These are phyloP conservation scores for Monosporascus ibericus DNA, from an alignment of 2,329 filamentous ascomycete species.

Conservation along the genomic window DNA sequence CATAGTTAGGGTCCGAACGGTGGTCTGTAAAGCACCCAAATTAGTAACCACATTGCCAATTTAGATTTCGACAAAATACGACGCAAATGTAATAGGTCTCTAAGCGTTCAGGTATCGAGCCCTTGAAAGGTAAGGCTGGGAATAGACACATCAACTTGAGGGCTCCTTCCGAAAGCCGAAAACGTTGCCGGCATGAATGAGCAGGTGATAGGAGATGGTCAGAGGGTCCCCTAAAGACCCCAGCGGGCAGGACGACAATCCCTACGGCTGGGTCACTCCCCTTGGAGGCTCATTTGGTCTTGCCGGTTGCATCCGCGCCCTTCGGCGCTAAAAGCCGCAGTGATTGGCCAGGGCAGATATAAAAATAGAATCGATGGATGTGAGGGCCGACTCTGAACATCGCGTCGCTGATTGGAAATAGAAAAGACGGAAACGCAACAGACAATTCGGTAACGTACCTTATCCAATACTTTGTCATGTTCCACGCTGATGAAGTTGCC, in stretches of 20 bases:
- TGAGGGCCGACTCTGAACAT: slow-evolving; percentile 5
- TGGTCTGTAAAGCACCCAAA: slow-evolving; percentile 43
- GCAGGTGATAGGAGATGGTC: neutral
- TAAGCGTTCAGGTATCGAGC: neutral
- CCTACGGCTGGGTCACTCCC: neutral
- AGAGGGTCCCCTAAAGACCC: neutral
- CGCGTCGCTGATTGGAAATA: slow-evolving; percentile 7
- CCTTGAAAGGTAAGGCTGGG: neutral
- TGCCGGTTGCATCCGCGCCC: neutral
- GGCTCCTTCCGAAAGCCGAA: too few relatives aligned
- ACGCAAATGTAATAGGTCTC: too few relatives aligned
- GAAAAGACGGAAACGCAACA: slow-evolving; percentile 9
- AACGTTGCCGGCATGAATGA: neutral
- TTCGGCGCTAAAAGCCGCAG: neutral
- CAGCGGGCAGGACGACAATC: neutral
- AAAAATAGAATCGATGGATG: slow-evolving; percentile 2
- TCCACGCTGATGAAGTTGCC: slow-evolving; percentile 82
- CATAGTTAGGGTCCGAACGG: slow-evolving; percentile 60
- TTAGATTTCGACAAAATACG: neutral
- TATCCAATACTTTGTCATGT: slow-evolving; percentile 79
- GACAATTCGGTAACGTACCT: slow-evolving; percentile 44
- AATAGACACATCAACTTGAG: neutral
- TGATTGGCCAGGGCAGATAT: neutral
- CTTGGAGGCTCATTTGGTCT: neutral
- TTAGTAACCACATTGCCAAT: neutral